These are phyloP conservation scores for Rhizopogon sp. DNA, from an alignment of 768 basidiomycete species.

Conservation along the genomic window DNA sequence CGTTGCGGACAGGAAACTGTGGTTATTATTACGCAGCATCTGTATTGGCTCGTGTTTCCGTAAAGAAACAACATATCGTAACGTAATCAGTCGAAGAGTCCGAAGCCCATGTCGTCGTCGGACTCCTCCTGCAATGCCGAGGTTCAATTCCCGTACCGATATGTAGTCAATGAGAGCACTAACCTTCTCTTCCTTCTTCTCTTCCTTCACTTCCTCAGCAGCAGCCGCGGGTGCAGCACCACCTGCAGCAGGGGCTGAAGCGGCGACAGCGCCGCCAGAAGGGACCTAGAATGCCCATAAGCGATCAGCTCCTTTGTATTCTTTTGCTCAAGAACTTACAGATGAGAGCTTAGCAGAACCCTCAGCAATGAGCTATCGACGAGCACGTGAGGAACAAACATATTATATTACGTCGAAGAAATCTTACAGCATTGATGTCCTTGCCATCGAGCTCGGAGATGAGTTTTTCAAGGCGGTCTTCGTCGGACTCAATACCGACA, in stretches of 20 bases:
- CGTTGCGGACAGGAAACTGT: not conserved
- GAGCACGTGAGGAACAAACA: not conserved
- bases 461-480: conserved; percentile 73
- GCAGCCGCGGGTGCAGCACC: conserved; percentile 47
- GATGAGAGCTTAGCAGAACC: conserved; percentile 93
- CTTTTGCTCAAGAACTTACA: conserved; percentile 41
- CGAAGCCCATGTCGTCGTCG: conserved; percentile 99
- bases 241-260: conserved; percentile 43
- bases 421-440: conserved; percentile 69
- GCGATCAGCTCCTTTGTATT: not conserved
- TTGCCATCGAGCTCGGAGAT: conserved; percentile 90
- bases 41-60: not conserved
- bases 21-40: conserved; percentile 4
- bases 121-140: conserved; percentile 66
- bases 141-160: conserved; percentile 1
- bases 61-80: conserved; percentile 5
- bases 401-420: not conserved
- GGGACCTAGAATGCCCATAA: conserved; percentile 54
- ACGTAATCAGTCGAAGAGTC: conserved; percentile 82
- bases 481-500: conserved; percentile 88
- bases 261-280: conserved; percentile 78
- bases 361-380: conserved; percentile 76
- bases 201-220: conserved; percentile 72
- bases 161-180: conserved; percentile 15
- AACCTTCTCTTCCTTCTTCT: conserved; percentile 89